phyloP scores from a whole-genome alignment of 2,329 filamentous ascomycete genomes.

The Alternaria solani region DNA sequence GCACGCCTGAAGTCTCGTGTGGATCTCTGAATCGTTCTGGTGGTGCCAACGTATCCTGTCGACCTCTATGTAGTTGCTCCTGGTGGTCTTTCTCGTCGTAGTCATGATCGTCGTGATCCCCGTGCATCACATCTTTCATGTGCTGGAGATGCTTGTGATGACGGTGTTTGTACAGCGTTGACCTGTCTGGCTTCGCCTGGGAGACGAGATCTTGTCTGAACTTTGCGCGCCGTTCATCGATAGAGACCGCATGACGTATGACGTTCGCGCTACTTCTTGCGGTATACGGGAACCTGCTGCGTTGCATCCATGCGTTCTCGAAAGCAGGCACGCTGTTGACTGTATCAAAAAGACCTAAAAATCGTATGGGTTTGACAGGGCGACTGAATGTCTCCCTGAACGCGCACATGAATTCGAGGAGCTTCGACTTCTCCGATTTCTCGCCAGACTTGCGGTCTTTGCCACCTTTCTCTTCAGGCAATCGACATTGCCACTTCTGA shows the following conservation, averaged over 20 bases:
- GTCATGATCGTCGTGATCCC: constrained; percentile 21
- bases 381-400: constrained; percentile 84
- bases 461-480: constrained; percentile 33
- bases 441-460: constrained; percentile 51
- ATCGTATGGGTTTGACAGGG: constrained; percentile 75
- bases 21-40: constrained; percentile 42
- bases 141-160: constrained; percentile 36
- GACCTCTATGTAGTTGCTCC: constrained; percentile 23
- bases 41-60: constrained; percentile 37
- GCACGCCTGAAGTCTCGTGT: constrained; percentile 47
- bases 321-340: constrained; percentile 83
- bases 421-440: constrained; percentile 63
- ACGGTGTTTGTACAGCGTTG: constrained; percentile 39
- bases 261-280: constrained; percentile 64
- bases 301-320: constrained; percentile 78
- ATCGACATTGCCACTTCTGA: constrained; percentile 73
- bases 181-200: constrained; percentile 47
- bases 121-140: constrained; percentile 18
- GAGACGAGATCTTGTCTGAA: constrained; percentile 74
- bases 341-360: constrained; percentile 82
- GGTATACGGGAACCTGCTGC: constrained; percentile 76
- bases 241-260: constrained; percentile 73
- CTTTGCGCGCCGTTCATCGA: constrained; percentile 75
- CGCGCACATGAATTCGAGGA: constrained; percentile 77
- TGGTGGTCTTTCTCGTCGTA: constrained; percentile 18